phyloP scores from a whole-genome alignment of 768 basidiomycete genomes.

The Tricholoma matsutake region DNA sequence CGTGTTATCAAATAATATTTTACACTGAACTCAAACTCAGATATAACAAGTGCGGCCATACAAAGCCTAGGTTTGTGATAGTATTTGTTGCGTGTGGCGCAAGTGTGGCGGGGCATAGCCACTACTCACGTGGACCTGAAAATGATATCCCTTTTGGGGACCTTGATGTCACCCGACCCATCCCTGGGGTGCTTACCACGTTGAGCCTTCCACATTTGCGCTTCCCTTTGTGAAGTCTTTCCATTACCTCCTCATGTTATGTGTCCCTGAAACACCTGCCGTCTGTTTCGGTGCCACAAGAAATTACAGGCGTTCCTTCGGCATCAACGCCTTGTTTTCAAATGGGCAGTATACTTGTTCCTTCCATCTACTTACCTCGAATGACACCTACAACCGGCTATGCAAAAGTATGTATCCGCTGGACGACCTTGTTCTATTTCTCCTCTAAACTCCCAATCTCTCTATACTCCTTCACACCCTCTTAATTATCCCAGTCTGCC shows the following conservation, averaged over 20 bases:
- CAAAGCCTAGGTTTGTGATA: no score
- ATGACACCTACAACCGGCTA: slow-evolving; percentile 11
- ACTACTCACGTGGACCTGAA: background rate
- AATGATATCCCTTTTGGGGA: background rate
- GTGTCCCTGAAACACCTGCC: background rate
- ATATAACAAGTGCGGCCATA: no score
- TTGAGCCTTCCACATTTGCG: slow-evolving; percentile 24
- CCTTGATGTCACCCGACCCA: background rate
- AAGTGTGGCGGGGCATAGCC: background rate
- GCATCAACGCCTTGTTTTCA: slow-evolving; percentile 25
- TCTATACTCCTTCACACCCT: background rate
- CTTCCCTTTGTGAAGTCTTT: slow-evolving; percentile 21
- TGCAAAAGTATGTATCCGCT: slow-evolving; percentile 1
- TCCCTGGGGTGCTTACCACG: background rate
- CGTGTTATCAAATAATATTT: no score
- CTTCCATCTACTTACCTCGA: slow-evolving; percentile 9
- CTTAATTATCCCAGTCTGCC: background rate
- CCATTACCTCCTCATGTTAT: background rate
- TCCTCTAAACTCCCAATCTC: slow-evolving; percentile 14
- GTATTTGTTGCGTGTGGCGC: background rate
- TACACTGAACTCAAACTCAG: no score
- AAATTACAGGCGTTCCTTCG: background rate
- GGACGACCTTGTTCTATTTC: slow-evolving; percentile 25
- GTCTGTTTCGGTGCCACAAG: slow-evolving; percentile 1
- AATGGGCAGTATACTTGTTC: slow-evolving; percentile 25